phyloP scores from a whole-genome alignment of 441 rosid genomes.

The Raphanus hybrid region DNA sequence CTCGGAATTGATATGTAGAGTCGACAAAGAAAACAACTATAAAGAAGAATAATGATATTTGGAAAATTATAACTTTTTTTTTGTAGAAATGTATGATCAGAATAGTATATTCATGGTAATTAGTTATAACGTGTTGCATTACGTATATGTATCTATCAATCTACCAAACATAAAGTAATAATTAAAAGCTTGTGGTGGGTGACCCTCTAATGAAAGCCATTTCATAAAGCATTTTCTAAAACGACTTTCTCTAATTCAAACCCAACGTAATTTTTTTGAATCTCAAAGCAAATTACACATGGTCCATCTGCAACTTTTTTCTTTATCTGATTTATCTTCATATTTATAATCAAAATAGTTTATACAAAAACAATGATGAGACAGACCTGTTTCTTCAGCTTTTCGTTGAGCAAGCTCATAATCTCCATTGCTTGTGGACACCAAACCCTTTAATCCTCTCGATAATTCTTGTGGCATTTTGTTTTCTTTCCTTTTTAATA shows the following conservation, averaged over 20 bases:
- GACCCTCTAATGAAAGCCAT: conserved; percentile 33
- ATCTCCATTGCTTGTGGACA: conserved; percentile 55
- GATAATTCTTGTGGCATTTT: conserved; percentile 75
- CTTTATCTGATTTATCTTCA: conserved; percentile 21
- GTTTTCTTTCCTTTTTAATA: conserved; percentile 2
- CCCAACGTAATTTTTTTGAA: conserved; percentile 18
- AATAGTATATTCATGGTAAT: background rate
- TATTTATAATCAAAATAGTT: background rate
- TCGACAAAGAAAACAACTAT: too few species aligned
- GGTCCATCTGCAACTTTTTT: conserved; percentile 30
- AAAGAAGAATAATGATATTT: too few species aligned
- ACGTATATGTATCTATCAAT: conserved; percentile 27
- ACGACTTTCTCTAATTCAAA: conserved; percentile 35
- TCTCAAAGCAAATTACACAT: conserved; percentile 22
- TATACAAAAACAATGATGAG: conserved; percentile 1
- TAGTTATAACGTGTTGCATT: conserved; percentile 13
- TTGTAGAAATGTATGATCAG: too few species aligned
- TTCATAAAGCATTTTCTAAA: conserved; percentile 39
- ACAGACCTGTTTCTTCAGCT: conserved; percentile 94
- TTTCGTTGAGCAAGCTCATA: conserved; percentile 80
- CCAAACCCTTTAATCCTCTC: conserved; percentile 62
- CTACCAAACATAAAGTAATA: conserved; percentile 34
- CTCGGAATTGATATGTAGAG: too few species aligned
- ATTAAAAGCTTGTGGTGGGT: conserved; percentile 37
- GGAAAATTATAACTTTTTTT: too few species aligned